A percentile compares a stretch with the other conserved stretches of the same genome.
Conservation (phyloP, 139 green algal genomes). For the Tetraselmis chui region DNA sequence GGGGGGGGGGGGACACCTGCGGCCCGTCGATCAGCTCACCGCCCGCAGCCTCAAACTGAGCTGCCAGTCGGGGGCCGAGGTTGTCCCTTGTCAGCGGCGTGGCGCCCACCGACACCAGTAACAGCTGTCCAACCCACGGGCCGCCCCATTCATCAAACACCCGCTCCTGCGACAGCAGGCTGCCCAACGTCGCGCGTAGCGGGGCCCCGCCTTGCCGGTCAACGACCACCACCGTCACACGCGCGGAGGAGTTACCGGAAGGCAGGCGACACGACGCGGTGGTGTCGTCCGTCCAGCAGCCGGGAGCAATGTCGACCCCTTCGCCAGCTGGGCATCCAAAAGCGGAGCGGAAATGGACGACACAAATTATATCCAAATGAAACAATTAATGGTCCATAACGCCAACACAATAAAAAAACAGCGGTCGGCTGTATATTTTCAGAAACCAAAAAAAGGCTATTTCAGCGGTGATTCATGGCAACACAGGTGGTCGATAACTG, state of each 20-base stretch:
- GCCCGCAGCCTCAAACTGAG: not conserved
- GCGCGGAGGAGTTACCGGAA: not conserved
- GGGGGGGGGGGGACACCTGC: not conserved
- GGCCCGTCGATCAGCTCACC: not conserved
- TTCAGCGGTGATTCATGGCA: too few species aligned
- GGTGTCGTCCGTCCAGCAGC: not conserved
- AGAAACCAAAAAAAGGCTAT: too few species aligned
- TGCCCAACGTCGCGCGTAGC: not conserved
- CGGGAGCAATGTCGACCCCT: too few species aligned
- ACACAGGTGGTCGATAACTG: too few species aligned
- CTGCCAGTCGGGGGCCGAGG: not conserved
- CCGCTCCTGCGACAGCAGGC: not conserved
- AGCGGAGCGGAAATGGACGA: too few species aligned
- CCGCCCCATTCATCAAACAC: not conserved
- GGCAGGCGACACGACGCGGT: not conserved
- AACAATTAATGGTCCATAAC: too few species aligned
- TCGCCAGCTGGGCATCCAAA: too few species aligned
- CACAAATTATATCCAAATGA: too few species aligned
- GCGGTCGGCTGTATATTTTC: too few species aligned
- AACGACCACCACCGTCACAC: not conserved
- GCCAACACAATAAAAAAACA: too few species aligned
- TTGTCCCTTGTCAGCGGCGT: not conserved
- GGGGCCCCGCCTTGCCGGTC: not conserved
- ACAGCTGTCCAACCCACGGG: not conserved
- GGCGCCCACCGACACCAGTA: not conserved